phyloP scores from a whole-genome alignment of 2,329 filamentous ascomycete genomes.

The Bipolaris sorokiniana region DNA sequence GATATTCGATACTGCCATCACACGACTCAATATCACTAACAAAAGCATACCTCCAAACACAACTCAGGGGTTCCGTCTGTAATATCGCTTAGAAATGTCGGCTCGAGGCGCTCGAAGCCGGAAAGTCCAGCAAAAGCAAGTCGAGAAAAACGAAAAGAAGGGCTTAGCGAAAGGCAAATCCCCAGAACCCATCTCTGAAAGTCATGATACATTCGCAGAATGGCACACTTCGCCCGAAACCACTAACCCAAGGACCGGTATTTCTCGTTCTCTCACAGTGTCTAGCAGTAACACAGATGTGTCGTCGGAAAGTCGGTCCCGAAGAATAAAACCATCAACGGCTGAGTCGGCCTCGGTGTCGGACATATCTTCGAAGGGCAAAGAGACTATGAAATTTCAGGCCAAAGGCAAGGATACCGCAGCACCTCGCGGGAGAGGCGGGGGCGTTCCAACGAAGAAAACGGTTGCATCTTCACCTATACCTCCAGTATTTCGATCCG shows the following conservation, averaged over 20 bases:
- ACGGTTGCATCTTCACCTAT: conserved; percentile 20
- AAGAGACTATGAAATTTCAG: conserved; percentile 44
- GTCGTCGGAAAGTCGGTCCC: conserved; percentile 25
- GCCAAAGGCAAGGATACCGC: conserved; percentile 49
- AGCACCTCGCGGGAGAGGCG: conserved; percentile 48
- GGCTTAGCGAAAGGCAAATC: conserved; percentile 38
- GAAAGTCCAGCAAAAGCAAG: conserved; percentile 50
- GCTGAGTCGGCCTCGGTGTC: conserved; percentile 36
- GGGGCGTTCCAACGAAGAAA: conserved; percentile 47
- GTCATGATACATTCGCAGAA: conserved; percentile 38
- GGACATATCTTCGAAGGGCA: conserved; percentile 36
- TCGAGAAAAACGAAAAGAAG: conserved; percentile 51
- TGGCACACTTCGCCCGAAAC: conserved; percentile 35
- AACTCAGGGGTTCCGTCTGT: neutral
- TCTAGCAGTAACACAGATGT: conserved; percentile 39
- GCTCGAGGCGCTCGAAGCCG: conserved; percentile 49
- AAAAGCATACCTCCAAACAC: neutral
- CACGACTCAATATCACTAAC: too few species aligned
- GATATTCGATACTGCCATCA: neutral
- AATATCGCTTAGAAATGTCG: conserved; percentile 38
- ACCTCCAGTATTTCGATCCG: conserved; percentile 29
- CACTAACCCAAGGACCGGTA: conserved; percentile 26
- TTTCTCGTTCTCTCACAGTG: conserved; percentile 36
- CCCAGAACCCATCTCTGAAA: conserved; percentile 28
- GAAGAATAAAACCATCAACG: conserved; percentile 29